Evolutionary conservation across 208 protist species (phyloP).

Genomic region (Crithidia mellificae): DNA sequence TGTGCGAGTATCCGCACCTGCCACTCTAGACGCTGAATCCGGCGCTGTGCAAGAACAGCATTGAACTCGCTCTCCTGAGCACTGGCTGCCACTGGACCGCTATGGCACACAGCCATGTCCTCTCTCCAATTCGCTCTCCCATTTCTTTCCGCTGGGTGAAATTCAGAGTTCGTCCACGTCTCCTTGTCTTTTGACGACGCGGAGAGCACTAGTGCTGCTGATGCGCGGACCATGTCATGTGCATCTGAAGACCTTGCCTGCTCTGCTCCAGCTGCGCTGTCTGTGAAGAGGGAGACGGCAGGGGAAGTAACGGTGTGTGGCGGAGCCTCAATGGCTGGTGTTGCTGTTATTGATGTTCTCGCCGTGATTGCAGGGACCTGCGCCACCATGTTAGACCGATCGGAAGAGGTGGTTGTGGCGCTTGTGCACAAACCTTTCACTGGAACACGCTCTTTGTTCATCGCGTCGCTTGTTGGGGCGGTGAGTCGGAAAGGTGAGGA

Average conservation of each 20-base stretch:
- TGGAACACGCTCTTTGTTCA: neutral
- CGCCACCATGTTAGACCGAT: too few relatives aligned
- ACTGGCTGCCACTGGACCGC: too few relatives aligned
- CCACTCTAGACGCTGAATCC: constrained; percentile 24
- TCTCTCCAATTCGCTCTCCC: neutral
- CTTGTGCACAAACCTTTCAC: too few relatives aligned
- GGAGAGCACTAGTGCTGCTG: neutral
- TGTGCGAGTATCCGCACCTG: constrained; percentile 26
- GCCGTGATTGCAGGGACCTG: too few relatives aligned
- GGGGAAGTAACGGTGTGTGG: neutral
- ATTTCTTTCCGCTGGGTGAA: neutral
- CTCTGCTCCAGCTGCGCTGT: neutral
- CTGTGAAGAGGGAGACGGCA: neutral
- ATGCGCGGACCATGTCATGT: too few relatives aligned
- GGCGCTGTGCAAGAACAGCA: neutral
- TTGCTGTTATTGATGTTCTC: too few relatives aligned
- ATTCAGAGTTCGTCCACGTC: neutral
- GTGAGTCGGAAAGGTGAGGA: neutral
- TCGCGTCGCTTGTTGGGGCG: neutral
- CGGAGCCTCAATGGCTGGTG: too few relatives aligned
- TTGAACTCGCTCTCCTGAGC: neutral
- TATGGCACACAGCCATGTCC: too few relatives aligned
- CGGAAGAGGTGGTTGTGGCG: too few relatives aligned
- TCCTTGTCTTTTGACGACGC: neutral
- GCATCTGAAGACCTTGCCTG: too few relatives aligned